Evolutionary conservation across 352 stramenopile genomes (phyloP).

Genomic region (Bremia lactucae): DNA sequence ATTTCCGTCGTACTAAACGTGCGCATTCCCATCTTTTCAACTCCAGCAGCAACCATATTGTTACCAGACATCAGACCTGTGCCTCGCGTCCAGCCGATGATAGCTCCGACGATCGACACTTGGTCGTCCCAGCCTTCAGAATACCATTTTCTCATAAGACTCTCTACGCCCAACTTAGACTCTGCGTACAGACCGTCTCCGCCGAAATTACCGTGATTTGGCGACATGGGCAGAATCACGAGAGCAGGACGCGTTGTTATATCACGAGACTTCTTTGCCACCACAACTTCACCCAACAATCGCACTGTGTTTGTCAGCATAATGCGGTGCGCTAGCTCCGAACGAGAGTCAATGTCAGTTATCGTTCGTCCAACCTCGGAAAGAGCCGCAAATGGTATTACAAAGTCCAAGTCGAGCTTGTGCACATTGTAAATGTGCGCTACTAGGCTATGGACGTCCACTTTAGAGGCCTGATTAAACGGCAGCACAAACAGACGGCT

Average conservation of each 20-base stretch:
- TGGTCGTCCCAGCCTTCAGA: constrained; percentile 82
- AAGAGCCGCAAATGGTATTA: constrained; percentile 81
- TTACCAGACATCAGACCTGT: constrained; percentile 85
- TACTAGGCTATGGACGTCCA: constrained; percentile 60
- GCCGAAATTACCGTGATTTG: constrained; percentile 83
- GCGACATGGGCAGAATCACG: constrained; percentile 69
- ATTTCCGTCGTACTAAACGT: constrained; percentile 84
- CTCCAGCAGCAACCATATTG: constrained; percentile 70
- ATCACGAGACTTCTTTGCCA: constrained; percentile 55
- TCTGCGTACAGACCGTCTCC: constrained; percentile 83
- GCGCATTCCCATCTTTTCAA: constrained; percentile 73
- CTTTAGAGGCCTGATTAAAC: constrained; percentile 80
- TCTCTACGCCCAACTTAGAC: constrained; percentile 81
- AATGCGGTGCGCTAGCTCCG: constrained; percentile 76
- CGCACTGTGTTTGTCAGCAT: constrained; percentile 84
- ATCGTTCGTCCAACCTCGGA: constrained; percentile 75
- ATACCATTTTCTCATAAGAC: constrained; percentile 80
- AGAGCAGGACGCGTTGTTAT: constrained; percentile 70
- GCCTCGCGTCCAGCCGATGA: constrained; percentile 83
- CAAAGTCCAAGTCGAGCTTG: constrained; percentile 76
- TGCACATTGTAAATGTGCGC: constrained; percentile 77
- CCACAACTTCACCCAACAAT: constrained; percentile 68
- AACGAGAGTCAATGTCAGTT: constrained; percentile 62
- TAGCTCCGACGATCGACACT: constrained; percentile 69
- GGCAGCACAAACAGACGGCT: constrained; percentile 71